Evolutionary conservation across 176 grass and related monocot species (phyloP).

Genomic region (Pharus latifolius): DNA sequence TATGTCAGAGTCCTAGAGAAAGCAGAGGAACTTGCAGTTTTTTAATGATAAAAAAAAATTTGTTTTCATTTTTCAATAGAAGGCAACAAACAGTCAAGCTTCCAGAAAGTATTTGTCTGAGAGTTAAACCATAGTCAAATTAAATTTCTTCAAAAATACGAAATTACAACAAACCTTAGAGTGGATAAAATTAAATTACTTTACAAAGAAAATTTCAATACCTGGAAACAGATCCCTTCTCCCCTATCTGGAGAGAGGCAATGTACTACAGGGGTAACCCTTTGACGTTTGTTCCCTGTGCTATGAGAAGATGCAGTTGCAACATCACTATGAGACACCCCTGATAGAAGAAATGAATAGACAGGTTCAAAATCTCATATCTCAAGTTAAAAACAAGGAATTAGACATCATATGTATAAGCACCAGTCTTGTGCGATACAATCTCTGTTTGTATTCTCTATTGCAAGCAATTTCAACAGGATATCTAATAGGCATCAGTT

Average conservation of each 20-base stretch:
- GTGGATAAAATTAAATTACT: background rate
- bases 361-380: background rate
- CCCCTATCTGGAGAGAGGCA: slow-evolving; percentile 16
- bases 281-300: slow-evolving; percentile 22
- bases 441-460: too few relatives aligned
- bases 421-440: too few relatives aligned
- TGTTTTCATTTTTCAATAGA: too few relatives aligned
- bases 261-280: slow-evolving; percentile 3
- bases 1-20: too few relatives aligned
- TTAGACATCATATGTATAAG: background rate
- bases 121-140: too few relatives aligned
- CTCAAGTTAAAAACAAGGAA: background rate
- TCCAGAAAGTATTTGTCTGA: too few relatives aligned
- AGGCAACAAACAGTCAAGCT: too few relatives aligned
- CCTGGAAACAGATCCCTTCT: slow-evolving; percentile 34
- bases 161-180: too few relatives aligned
- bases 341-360: background rate
- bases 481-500: too few relatives aligned
- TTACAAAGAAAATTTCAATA: slow-evolving; percentile 15
- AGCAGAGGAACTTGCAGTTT: too few relatives aligned
- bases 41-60: too few relatives aligned
- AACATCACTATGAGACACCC: background rate
- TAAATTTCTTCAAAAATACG: too few relatives aligned
- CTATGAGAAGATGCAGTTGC: background rate
- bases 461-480: background rate